Percentiles rank a stretch among this genome's conserved stretches.
phyloP scores from a whole-genome alignment of 805 yeast species.

The Lipomyces yamadae region DNA sequence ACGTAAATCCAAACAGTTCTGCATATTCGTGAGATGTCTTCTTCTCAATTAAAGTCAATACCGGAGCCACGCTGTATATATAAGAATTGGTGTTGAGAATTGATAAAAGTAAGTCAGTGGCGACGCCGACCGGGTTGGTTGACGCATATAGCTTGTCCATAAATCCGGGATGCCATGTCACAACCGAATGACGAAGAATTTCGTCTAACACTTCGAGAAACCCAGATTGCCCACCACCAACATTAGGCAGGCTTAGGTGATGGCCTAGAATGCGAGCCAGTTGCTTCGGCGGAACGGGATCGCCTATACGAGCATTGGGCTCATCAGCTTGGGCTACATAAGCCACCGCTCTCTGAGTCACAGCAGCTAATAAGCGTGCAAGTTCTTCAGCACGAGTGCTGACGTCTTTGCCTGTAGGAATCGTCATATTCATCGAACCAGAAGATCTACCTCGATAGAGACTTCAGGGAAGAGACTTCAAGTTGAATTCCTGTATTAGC shows the following conservation, averaged over 20 bases:
- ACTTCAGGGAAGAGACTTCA: no score
- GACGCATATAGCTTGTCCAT: constrained; percentile 83
- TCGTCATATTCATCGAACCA: background rate
- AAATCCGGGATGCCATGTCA: constrained; percentile 87
- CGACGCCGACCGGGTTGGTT: constrained; percentile 82
- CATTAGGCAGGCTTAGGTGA: constrained; percentile 19
- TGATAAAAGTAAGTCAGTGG: constrained; percentile 70
- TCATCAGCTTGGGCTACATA: constrained; percentile 56
- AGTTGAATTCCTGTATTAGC: no score
- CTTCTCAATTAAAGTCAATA: constrained; percentile 74
- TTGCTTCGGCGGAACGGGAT: constrained; percentile 34
- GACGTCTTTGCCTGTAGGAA: background rate
- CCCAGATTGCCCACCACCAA: constrained; percentile 45
- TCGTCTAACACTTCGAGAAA: constrained; percentile 58
- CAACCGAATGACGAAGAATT: constrained; percentile 69
- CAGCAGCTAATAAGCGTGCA: constrained; percentile 53
- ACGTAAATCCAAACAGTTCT: constrained; percentile 60
- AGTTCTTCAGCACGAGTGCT: constrained; percentile 53
- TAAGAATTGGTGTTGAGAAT: constrained; percentile 82
- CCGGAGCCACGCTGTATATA: constrained; percentile 78
- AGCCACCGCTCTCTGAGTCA: constrained; percentile 56
- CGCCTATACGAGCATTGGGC: constrained; percentile 54
- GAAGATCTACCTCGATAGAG: no score
- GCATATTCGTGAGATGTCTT: constrained; percentile 72
- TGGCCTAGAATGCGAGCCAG: constrained; percentile 20